These are phyloP conservation scores for Botryotinia narcissicola DNA, from an alignment of 2,329 filamentous ascomycete species.

Conservation along the genomic window DNA sequence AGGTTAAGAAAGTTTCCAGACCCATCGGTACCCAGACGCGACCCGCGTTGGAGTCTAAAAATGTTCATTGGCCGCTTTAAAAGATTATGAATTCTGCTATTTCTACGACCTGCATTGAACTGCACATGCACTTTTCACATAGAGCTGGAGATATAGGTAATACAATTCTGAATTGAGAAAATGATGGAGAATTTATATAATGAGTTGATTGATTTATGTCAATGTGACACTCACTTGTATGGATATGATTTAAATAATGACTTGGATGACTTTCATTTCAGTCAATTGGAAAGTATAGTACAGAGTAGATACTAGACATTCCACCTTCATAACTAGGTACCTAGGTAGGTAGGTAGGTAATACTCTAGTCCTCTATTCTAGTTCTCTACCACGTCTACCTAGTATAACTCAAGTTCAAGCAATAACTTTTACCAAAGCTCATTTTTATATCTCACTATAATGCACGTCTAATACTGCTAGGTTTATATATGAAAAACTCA, in stretches of 20 bases:
- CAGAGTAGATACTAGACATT: not conserved
- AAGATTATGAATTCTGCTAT: not conserved
- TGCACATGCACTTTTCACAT: not conserved
- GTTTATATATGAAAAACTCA: not conserved
- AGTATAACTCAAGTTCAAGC: not conserved
- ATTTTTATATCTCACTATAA: not conserved
- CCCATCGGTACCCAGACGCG: slow-evolving; percentile 21
- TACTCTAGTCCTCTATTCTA: too few relatives aligned
- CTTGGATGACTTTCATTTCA: not conserved
- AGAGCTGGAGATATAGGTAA: too few relatives aligned
- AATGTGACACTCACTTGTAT: not conserved
- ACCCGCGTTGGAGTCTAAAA: slow-evolving; percentile 22
- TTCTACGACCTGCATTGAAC: not conserved
- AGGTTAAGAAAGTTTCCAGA: slow-evolving; percentile 14
- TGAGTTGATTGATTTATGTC: not conserved
- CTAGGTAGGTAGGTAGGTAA: too few relatives aligned
- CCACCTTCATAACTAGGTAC: not conserved
- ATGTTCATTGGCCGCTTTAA: slow-evolving; percentile 18
- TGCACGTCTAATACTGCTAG: not conserved
- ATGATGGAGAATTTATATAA: not conserved
- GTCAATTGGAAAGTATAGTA: not conserved
- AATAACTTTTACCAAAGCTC: not conserved
- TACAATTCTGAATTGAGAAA: not conserved
- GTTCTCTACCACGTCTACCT: not conserved
- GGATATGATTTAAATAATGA: not conserved